Evolutionary conservation across 2,329 filamentous ascomycete genomes (phyloP), one percentile per base, ranked within the genome.

Genomic region (Pyrenochaeta sp.): DNA sequence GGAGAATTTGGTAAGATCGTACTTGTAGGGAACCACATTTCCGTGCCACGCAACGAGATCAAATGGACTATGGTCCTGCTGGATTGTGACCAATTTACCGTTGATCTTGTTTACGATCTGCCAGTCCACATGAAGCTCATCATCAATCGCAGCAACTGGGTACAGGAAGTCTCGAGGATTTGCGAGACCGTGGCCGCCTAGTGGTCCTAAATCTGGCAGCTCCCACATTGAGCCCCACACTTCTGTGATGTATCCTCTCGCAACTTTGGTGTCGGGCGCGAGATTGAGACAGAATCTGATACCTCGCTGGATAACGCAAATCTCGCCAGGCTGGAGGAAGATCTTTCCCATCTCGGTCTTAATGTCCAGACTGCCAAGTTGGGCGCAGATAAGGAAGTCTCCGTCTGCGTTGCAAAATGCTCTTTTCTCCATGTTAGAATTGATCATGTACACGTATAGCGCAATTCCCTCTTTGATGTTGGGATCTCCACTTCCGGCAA

Each of bases 11-110:
- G 77, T 79, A 3, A 82, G 61, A 36, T 79, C 79, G 58, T 83
- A 83, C 63, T 82, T 82, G 67, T 77, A 81, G 0, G 79, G 80
- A 7, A 69, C 65, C n/a, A 69, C 67, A 32, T 71, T 72, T 17
- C 69, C 69, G 45, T 72, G 69, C 69, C 69, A 72, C 8, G 69
- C 69, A 7, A 72, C 66, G 6, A 74, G 63, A 35, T 79, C 75
- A 45, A 78, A 78, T 2, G 71, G 69, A 36, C 62, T 67, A 53
- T 72, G 69, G 31, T 71, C 61, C 40, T 72, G 69, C 18, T 65
- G 52, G n/a, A 70, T 67, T 20, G 62, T 57, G 13, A 55, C 44
- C n/a, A 68, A 57, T 36, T 64, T 48, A 7, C 68, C 68, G 23
- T 65, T 71, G 26, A 51, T 69, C 54, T 72, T 72, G 54, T 66